Evolutionary conservation across 1,139 yeast species (phyloP).

Genomic region (Yamadazyma dushanensis): DNA sequence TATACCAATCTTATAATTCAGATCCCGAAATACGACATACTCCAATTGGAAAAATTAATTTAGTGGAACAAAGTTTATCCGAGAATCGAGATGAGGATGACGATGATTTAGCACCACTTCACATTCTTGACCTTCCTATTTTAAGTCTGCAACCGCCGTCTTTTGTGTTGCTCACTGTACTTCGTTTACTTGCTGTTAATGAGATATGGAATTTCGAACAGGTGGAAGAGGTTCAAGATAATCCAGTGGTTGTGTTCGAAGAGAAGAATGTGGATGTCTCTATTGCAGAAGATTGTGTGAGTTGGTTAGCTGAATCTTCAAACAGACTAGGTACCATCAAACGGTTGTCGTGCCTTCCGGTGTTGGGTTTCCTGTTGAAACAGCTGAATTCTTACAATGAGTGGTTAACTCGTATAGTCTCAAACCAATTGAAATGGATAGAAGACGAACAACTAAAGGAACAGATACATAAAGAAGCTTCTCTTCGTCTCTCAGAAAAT

Average conservation of each 20-base stretch:
- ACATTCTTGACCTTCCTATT: conserved; percentile 67
- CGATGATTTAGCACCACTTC: conserved; percentile 37
- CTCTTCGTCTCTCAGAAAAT: conserved; percentile 71
- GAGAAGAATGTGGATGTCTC: conserved; percentile 21
- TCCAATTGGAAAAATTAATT: too few relatives aligned
- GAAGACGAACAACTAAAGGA: conserved; percentile 32
- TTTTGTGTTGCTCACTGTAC: conserved; percentile 41
- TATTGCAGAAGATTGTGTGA: conserved; percentile 24
- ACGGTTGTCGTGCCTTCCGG: conserved; percentile 29
- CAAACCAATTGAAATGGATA: conserved; percentile 58
- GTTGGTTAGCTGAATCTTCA: conserved; percentile 44
- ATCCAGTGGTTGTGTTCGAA: conserved; percentile 14
- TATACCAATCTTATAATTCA: neutral
- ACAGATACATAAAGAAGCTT: conserved; percentile 52
- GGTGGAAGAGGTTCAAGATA: conserved; percentile 10
- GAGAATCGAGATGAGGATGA: neutral
- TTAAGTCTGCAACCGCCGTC: conserved; percentile 50
- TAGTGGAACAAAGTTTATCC: too few relatives aligned
- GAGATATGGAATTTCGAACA: conserved; percentile 56
- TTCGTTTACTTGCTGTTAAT: conserved; percentile 53
- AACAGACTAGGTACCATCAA: conserved; percentile 28
- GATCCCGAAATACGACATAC: too few relatives aligned
- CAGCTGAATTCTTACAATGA: conserved; percentile 34
- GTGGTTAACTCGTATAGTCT: conserved; percentile 68
- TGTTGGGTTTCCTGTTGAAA: conserved; percentile 25